Base-by-base conservation (phyloP, 768 basidiomycete genomes). In the Scleroderma bovista region DNA sequence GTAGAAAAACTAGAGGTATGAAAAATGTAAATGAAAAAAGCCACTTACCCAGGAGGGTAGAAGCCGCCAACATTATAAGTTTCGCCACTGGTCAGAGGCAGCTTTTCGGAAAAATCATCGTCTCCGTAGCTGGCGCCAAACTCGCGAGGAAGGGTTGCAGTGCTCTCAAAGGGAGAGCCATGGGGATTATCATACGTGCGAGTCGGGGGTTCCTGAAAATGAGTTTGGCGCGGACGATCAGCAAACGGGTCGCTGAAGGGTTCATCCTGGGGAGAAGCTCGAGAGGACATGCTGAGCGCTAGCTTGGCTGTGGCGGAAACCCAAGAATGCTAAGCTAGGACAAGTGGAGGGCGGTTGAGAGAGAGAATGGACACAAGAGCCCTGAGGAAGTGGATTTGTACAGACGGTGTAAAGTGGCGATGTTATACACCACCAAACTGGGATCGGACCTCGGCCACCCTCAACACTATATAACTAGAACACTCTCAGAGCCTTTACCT, bases 41-140 rank as follows among this genome's bases (percentile, higher is more conserved):
- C 34, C 34, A 75, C 83, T 65, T 60, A 88, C 88, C 72, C 71
- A 34, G 87, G 85, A 44, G 89, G 89, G 57, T 91, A 91, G 62
- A 81, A 85, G 26, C 62, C 55, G 33, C 84, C 83, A 53, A 79
- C 76, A 42, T 74, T 59, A 58, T 78, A 81, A 51, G 56, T 66
- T 56, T 80, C 76, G 16, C 75, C 80, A 37, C 71, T 70, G 39
- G 80, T 89, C 58, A 92, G 69, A 20, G 88, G 90, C 57, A 79
- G 77, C 59, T 90, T 90, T 70, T 93, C 89, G 32, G 80, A 62
- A 57, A 77, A 81, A 1, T 90, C 87, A 47, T 88, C 86, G 53
- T 88, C 84, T 16, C 72, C 76, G 51, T 77, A 78, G 46, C 54
- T 29, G 39, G 67, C 73, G 32, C 72, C 73, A 49, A 78, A 78